These are phyloP conservation scores for Talaromyces sp. DNA, from an alignment of 2,329 filamentous ascomycete species.

Conservation along the genomic window DNA sequence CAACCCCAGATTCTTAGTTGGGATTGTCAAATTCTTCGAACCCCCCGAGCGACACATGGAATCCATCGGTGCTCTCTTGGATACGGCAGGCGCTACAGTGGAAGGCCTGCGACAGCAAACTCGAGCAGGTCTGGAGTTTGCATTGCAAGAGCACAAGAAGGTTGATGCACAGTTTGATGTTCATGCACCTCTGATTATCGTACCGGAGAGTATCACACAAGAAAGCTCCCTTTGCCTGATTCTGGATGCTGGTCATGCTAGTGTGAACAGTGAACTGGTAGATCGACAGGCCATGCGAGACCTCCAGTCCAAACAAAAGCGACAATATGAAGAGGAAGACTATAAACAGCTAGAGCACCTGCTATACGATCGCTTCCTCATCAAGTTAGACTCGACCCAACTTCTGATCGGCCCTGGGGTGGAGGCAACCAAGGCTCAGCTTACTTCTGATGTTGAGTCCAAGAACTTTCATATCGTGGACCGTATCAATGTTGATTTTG, in stretches of 20 bases:
- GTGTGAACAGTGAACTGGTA: conserved; percentile 89
- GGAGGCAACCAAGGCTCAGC: conserved; percentile 81
- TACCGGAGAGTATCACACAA: conserved; percentile 87
- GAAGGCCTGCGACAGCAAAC: conserved; percentile 95
- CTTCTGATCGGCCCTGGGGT: conserved; percentile 93
- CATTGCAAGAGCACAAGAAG: conserved; percentile 95
- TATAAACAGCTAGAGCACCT: conserved; percentile 83
- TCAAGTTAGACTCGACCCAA: conserved; percentile 93
- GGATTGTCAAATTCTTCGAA: conserved; percentile 92
- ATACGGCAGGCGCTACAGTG: conserved; percentile 91
- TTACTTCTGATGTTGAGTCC: conserved; percentile 67
- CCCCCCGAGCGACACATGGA: conserved; percentile 98
- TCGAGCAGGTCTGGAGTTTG: conserved; percentile 91
- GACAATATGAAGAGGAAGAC: conserved; percentile 85
- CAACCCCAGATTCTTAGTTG: conserved; percentile 90
- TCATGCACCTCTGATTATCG: conserved; percentile 92
- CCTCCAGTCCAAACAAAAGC: conserved; percentile 86
- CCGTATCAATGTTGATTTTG: conserved; percentile 95
- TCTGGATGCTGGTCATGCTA: conserved; percentile 92
- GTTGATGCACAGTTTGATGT: conserved; percentile 95
- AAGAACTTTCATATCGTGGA: conserved; percentile 88
- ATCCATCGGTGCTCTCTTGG: conserved; percentile 93
- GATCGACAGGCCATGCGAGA: conserved; percentile 88
- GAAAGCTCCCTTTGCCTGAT: conserved; percentile 85
- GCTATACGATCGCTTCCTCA: conserved; percentile 96